A percentile compares a stretch with the other conserved stretches of the same genome.
phyloP scores from a whole-genome alignment of 176 grass and related monocot species.

The Oryza officinalis region DNA sequence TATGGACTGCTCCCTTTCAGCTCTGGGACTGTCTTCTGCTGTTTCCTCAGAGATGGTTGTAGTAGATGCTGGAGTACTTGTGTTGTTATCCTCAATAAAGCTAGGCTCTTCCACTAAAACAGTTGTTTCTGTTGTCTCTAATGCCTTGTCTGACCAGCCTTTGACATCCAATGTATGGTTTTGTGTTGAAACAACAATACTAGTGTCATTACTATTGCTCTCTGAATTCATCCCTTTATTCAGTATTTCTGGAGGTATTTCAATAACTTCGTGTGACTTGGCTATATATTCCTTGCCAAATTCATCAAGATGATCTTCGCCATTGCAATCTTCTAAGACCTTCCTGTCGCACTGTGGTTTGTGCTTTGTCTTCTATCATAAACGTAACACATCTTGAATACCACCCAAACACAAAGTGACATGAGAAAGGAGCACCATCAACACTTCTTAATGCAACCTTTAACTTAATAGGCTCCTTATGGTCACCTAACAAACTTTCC shows the following conservation, averaged over 20 bases:
- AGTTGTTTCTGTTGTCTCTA: background rate
- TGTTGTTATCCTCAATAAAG: too few relatives aligned
- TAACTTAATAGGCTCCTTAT: conserved; percentile 42
- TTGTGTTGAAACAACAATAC: background rate
- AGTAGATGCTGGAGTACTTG: too few relatives aligned
- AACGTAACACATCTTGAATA: conserved; percentile 29
- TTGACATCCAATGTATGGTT: background rate
- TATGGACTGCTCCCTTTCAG: background rate
- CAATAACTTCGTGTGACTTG: background rate
- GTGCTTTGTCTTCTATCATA: conserved; percentile 23
- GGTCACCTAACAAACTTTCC: conserved; percentile 29
- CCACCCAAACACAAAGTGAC: conserved; percentile 29
- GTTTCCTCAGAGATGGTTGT: too few relatives aligned
- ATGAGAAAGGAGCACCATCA: conserved; percentile 29
- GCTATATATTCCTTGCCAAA: background rate
- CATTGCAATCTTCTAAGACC: background rate
- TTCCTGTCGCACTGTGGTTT: background rate
- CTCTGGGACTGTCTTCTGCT: too few relatives aligned
- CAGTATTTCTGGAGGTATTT: conserved; percentile 16
- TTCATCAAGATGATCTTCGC: background rate
- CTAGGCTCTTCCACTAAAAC: too few relatives aligned
- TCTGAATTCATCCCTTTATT: conserved; percentile 9
- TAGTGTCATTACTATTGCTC: background rate
- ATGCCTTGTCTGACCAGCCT: conserved; percentile 9
- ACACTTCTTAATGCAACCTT: conserved; percentile 18